These are phyloP conservation scores for Lichtheimia corymbifera DNA, from an alignment of 371 early-diverging fungal genomes.

Conservation along the genomic window DNA sequence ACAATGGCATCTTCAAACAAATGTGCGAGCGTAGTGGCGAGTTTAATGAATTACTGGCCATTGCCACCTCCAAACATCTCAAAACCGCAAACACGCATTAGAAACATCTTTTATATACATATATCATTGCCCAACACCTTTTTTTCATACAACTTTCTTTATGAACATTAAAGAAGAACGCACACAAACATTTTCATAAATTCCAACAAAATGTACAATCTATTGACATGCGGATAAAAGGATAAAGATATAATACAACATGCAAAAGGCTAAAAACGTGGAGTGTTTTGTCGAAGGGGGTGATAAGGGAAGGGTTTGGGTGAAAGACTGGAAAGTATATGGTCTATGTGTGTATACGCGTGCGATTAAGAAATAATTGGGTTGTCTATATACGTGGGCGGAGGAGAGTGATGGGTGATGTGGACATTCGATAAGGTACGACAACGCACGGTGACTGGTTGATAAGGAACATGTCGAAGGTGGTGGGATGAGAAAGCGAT, in stretches of 20 bases:
- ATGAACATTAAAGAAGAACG: no score
- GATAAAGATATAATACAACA: background rate
- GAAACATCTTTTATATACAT: background rate
- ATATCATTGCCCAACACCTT: background rate
- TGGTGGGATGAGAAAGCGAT: background rate
- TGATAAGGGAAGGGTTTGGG: no score
- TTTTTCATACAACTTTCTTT: background rate
- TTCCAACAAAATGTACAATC: background rate
- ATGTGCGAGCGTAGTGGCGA: slow-evolving; percentile 76
- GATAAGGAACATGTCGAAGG: no score
- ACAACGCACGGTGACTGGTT: no score
- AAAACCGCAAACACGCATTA: slow-evolving; percentile 2
- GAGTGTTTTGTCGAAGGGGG: no score
- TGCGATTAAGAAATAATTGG: no score
- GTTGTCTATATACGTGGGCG: background rate
- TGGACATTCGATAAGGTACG: background rate
- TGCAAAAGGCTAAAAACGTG: no score
- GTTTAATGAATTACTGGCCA: slow-evolving; percentile 40
- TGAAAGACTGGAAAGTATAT: no score
- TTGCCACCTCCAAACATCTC: slow-evolving; percentile 32
- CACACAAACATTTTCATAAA: background rate
- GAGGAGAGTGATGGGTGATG: background rate
- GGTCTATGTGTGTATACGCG: no score
- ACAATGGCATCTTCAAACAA: slow-evolving; percentile 58
- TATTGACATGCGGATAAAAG: slow-evolving; percentile 1